Evolutionary conservation across 2,329 filamentous ascomycete species (phyloP), one percentile per base, ranked within the genome.

Genomic region (Penicillium brevicompactum): DNA sequence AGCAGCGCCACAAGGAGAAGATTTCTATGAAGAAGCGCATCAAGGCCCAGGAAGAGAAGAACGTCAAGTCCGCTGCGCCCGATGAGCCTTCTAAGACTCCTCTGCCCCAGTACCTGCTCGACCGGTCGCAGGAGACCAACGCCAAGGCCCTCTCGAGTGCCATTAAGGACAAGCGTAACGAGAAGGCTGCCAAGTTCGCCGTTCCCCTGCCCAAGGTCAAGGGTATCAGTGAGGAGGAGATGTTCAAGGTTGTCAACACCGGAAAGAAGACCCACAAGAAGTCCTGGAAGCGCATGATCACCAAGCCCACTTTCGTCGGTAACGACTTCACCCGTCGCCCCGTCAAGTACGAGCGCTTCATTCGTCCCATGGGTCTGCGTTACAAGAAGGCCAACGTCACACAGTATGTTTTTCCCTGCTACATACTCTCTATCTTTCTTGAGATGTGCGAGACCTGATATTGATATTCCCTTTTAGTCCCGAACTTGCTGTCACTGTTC

Each of bases 21-120:
- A 96, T 96, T 73, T 91, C 96, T 84, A 92, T 96, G 89, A 89
- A 89, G 78, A 96, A 96, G 84, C 82, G 87, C 70, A 95, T 99
- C 84, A 91, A 90, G 78, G 89, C 91, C 43, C 91, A 96, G 80
- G 94, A 99, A 78, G 91, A 97, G 82, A 88, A 91, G 78, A 95
- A 97, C 72, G 87, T 97, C 81, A 96, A 97, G 80, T 90, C 89
- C 8, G 80, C 84, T 31, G 87, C 88, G 52, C 87, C 89, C 63
- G 85, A 88, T 67, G 89, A 94, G 76, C 90, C 92, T 24, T 86
- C 83, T 64, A 72, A 73, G 68, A 91, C 90, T 47, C 91, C 94
- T 54, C 82, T 97, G 67, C 94, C 94, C 49, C 88, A 91, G 67
- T 99, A 97, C 76, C 84, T 99, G 73, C 87, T 99, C 61, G 94